Evolutionary conservation across 768 basidiomycete species (phyloP).

Genomic region (Fibroporia radiculosa): DNA sequence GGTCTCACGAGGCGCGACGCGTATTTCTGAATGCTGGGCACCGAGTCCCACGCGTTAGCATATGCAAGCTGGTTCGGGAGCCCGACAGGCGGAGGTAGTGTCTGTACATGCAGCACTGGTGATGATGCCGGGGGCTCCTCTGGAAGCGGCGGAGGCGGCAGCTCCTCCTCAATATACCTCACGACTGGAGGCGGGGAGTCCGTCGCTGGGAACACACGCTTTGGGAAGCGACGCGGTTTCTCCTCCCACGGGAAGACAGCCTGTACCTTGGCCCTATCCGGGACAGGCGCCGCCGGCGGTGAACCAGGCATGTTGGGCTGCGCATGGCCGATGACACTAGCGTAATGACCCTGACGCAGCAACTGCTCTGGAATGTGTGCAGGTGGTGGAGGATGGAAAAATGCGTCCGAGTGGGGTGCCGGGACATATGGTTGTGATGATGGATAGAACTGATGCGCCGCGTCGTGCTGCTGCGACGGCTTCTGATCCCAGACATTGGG

Average conservation of each 20-base stretch:
- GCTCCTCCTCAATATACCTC: conserved; percentile 18
- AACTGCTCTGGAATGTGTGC: conserved; percentile 60
- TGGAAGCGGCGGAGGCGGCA: neutral
- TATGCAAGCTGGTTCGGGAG: conserved; percentile 56
- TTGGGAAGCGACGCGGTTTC: conserved; percentile 55
- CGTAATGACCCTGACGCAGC: conserved; percentile 69
- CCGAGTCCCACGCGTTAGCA: conserved; percentile 79
- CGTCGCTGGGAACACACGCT: conserved; percentile 65
- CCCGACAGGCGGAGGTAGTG: conserved; percentile 31
- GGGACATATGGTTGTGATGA: conserved; percentile 14
- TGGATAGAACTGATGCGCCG: conserved; percentile 20
- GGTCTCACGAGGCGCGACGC: conserved; percentile 52
- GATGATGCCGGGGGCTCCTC: conserved; percentile 16
- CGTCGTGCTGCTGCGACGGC: conserved; percentile 32
- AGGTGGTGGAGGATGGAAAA: conserved; percentile 55
- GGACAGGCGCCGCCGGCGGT: conserved; percentile 37
- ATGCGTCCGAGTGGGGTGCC: conserved; percentile 33
- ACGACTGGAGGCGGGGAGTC: conserved; percentile 42
- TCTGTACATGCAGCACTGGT: conserved; percentile 9
- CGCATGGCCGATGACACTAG: conserved; percentile 41
- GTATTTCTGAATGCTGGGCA: conserved; percentile 75
- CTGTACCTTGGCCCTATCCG: conserved; percentile 67
- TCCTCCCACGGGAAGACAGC: conserved; percentile 95
- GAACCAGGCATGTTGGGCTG: conserved; percentile 27
- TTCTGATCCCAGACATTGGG: conserved; percentile 82